A percentile compares a stretch with the other conserved stretches of the same genome.
Conservation (phyloP, 768 basidiomycete genomes). For the Podaxis sp. region DNA sequence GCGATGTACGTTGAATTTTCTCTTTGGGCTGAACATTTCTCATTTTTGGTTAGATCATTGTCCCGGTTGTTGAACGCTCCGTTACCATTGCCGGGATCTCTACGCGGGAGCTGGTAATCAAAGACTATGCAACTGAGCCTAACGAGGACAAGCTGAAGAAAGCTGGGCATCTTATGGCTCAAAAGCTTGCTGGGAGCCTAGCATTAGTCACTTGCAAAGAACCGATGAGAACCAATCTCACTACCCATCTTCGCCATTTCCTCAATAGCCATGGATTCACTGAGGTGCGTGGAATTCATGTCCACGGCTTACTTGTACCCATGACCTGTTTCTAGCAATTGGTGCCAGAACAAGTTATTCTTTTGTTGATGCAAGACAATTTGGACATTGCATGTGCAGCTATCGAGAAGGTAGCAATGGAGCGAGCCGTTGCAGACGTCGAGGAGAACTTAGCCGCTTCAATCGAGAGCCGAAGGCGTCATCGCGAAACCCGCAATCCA, state of each 20-base stretch:
- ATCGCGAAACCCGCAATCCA: slow-evolving; percentile 70
- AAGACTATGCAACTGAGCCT: slow-evolving; percentile 93
- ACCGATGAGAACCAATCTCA: slow-evolving; percentile 89
- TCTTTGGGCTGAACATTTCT: neutral
- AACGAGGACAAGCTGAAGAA: slow-evolving; percentile 89
- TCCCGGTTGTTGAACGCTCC: slow-evolving; percentile 96
- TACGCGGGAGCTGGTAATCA: slow-evolving; percentile 89
- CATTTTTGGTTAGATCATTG: slow-evolving; percentile 65
- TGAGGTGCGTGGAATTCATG: slow-evolving; percentile 50
- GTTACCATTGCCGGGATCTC: slow-evolving; percentile 99
- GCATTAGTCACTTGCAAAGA: slow-evolving; percentile 99
- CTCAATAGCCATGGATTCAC: slow-evolving; percentile 86
- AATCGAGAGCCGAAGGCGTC: slow-evolving; percentile 81
- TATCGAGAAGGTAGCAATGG: slow-evolving; percentile 98
- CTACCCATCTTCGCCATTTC: slow-evolving; percentile 81
- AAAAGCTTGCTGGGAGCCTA: slow-evolving; percentile 93
- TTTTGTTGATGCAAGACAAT: slow-evolving; percentile 86
- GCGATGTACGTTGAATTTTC: slow-evolving; percentile 62
- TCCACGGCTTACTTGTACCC: neutral
- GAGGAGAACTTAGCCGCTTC: slow-evolving; percentile 85
- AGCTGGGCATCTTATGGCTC: slow-evolving; percentile 94
- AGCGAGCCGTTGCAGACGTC: slow-evolving; percentile 88
- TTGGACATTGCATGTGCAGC: slow-evolving; percentile 90
- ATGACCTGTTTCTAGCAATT: slow-evolving; percentile 45
- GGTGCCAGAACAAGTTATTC: slow-evolving; percentile 77